Percentiles rank a stretch among this genome's conserved stretches.
phyloP scores from a whole-genome alignment of 345 rosid genomes.

The Melaleuca alternifolia region DNA sequence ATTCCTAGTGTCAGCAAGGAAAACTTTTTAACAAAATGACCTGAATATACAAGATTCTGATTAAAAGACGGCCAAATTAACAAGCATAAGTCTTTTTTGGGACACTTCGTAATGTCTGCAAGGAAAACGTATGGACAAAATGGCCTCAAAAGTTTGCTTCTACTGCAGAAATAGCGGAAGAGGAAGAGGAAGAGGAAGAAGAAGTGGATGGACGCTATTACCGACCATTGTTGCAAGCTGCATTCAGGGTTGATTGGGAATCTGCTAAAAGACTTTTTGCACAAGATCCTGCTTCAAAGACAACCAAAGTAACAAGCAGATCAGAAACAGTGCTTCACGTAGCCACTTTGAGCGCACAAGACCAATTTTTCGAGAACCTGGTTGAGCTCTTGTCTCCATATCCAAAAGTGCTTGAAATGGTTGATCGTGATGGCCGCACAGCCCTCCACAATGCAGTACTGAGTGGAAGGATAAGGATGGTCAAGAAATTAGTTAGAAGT shows the following conservation, averaged over 20 bases:
- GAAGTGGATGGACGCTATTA: not conserved
- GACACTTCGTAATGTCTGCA: not conserved
- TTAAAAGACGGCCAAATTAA: too few relatives aligned
- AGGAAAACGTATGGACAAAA: not conserved
- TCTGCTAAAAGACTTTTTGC: not conserved
- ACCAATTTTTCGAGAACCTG: not conserved
- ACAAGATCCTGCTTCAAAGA: not conserved
- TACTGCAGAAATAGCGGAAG: not conserved
- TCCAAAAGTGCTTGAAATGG: rapidly evolving
- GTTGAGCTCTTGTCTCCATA: not conserved
- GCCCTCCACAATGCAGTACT: not conserved
- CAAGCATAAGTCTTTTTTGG: not conserved
- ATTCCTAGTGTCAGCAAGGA: too few relatives aligned
- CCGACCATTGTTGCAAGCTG: not conserved
- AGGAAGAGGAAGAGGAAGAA: not conserved
- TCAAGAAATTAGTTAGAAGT: not conserved
- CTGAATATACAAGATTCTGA: too few relatives aligned
- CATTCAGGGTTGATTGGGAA: not conserved
- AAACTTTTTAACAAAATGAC: too few relatives aligned
- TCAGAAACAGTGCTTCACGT: not conserved
- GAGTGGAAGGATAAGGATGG: not conserved
- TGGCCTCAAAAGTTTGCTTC: not conserved
- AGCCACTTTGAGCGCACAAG: too few relatives aligned
- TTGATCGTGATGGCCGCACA: not conserved
- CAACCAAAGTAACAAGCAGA: not conserved